phyloP scores from a whole-genome alignment of 1,284 basidiomycete species.

The Abortiporus biennis region DNA sequence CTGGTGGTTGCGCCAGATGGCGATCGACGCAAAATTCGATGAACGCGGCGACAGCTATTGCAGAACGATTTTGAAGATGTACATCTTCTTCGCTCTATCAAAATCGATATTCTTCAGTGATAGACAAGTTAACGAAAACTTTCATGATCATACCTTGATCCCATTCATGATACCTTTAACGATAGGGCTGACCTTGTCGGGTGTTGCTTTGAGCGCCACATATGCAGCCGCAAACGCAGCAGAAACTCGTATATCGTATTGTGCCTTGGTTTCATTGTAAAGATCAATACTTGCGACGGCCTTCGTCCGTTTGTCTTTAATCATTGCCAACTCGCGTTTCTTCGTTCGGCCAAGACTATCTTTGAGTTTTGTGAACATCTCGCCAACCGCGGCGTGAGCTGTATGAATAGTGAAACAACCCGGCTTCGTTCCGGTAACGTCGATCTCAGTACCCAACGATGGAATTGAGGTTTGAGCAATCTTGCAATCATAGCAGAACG shows the following conservation, averaged over 20 bases:
- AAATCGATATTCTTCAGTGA: constrained; percentile 10
- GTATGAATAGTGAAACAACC: constrained; percentile 79
- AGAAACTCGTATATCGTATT: constrained; percentile 84
- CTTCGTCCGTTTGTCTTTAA: constrained; percentile 76
- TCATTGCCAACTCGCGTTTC: constrained; percentile 70
- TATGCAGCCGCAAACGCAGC: constrained; percentile 90
- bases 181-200: constrained; percentile 92
- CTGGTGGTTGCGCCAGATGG: constrained; percentile 58
- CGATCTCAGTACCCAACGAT: constrained; percentile 71
- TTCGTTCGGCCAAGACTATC: constrained; percentile 66
- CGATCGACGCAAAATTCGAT: constrained; percentile 79
- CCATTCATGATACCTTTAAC: constrained; percentile 98
- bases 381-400: constrained; percentile 68
- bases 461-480: constrained; percentile 79
- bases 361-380: constrained; percentile 73
- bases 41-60: constrained; percentile 82
- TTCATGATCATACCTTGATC: constrained; percentile 67
- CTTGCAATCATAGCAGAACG: constrained; percentile 84
- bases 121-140: neutral
- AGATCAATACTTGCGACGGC: constrained; percentile 76
- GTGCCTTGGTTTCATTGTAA: constrained; percentile 80
- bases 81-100: constrained; percentile 82
- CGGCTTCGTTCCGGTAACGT: constrained; percentile 59
- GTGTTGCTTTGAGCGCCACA: constrained; percentile 78
- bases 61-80: constrained; percentile 88